Conservation (phyloP, 139 green algal genomes). For the Coccomyxa sp. region DNA sequence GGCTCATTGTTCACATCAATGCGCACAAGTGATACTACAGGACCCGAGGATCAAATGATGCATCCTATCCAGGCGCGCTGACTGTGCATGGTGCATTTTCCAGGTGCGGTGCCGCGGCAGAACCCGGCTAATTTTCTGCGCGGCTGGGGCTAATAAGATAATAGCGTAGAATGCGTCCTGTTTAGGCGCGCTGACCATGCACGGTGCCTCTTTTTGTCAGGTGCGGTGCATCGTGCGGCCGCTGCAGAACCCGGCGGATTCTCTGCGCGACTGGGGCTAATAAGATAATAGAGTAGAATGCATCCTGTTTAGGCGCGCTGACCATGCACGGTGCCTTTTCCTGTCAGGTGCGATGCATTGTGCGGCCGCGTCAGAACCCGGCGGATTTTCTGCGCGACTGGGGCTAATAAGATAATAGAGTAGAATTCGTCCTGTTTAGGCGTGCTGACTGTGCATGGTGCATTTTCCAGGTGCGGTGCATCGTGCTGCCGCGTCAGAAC, state of each 20-base stretch:
- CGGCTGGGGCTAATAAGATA: constrained; percentile 98
- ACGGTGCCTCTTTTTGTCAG: not conserved
- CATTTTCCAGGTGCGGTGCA: constrained; percentile 75
- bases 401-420: no score
- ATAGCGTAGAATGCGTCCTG: no score
- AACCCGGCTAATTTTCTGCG: constrained; percentile 96
- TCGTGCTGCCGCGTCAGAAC: constrained; percentile 84
- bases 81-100: no score
- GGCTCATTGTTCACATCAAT: no score
- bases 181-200: no score
- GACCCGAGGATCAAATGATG: no score
- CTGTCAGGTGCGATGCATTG: constrained; percentile 87
- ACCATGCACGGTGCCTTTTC: not conserved
- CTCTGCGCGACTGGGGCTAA: constrained; percentile 97
- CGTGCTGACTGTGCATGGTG: no score
- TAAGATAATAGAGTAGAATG: no score
- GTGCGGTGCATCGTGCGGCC: constrained; percentile 94
- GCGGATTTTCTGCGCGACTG: constrained; percentile 98
- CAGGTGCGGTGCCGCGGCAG: constrained; percentile 84
- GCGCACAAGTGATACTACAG: no score
- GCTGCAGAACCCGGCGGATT: constrained; percentile 89
- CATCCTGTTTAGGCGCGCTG: no score
- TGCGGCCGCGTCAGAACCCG: constrained; percentile 83
- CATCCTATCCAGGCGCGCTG: no score
- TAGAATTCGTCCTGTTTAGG: no score